Evolutionary conservation across 371 early-diverging fungal genomes (phyloP).

Genomic region (Syncephalastrum monosporum): DNA sequence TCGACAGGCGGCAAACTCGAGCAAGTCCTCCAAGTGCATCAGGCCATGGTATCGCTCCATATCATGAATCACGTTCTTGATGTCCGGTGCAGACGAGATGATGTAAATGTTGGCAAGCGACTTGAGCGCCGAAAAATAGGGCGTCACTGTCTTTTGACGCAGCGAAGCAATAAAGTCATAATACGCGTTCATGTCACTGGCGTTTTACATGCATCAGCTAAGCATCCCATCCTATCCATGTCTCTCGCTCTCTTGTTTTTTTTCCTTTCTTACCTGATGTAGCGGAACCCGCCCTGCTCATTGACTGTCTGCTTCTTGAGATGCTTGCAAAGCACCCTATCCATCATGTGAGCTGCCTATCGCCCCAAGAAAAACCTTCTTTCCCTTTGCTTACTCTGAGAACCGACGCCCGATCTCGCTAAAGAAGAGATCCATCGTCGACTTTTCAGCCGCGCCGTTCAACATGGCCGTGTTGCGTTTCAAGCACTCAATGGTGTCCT

Average conservation of each 20-base stretch:
- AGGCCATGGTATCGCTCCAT: slow-evolving; percentile 80
- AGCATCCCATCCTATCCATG: too few species aligned
- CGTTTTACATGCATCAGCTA: not conserved
- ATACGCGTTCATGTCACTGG: slow-evolving; percentile 87
- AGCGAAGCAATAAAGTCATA: slow-evolving; percentile 59
- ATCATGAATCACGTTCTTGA: slow-evolving; percentile 85
- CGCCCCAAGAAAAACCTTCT: not conserved
- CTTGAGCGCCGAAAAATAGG: slow-evolving; percentile 86
- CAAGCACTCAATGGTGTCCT: slow-evolving; percentile 76
- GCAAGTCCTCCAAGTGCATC: slow-evolving; percentile 86
- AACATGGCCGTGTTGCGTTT: slow-evolving; percentile 73
- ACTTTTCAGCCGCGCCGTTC: slow-evolving; percentile 75
- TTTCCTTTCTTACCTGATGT: slow-evolving; percentile 57
- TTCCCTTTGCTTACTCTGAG: slow-evolving; percentile 65
- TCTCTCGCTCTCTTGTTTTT: not conserved
- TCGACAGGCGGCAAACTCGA: slow-evolving; percentile 86
- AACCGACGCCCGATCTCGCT: slow-evolving; percentile 85
- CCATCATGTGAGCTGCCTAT: not conserved
- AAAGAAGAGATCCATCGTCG: slow-evolving; percentile 88
- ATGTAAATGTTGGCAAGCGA: slow-evolving; percentile 91
- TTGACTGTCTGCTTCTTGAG: slow-evolving; percentile 77
- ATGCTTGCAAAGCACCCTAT: slow-evolving; percentile 73
- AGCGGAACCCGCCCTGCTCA: slow-evolving; percentile 77
- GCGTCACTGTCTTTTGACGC: slow-evolving; percentile 68
- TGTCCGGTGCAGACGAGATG: slow-evolving; percentile 77